Evolutionary conservation across 2,329 filamentous ascomycete genomes (phyloP), one percentile per base, ranked within the genome.

Genomic region (Beauveria sp.): DNA sequence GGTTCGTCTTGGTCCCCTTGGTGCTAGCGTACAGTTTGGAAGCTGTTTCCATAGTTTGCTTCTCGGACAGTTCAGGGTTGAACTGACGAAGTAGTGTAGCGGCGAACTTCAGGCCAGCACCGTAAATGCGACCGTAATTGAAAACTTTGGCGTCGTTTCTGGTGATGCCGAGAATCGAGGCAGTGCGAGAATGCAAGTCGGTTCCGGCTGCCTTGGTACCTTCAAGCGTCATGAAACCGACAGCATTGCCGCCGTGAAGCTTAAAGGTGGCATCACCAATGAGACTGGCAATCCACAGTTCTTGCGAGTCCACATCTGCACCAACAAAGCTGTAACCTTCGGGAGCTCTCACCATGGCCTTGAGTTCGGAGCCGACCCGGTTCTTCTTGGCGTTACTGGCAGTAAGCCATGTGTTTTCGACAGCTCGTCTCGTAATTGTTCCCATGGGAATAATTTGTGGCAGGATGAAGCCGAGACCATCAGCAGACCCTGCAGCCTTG

Each of bases 151-250:
- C 95, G 69, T 97, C 87, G 69, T 97, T 97, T 64, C 95, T 85
- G 2, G 91, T 96, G 64, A 99, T 99, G 7, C 93, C 93, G 2
- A 99, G 75, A 62, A 99, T 99, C 6, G 83, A 82, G 1, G 95
- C 96, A 30, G 95, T 99, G 38, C 93, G 90, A 7, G 93, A 97
- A 74, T 99, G 93, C 61, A 98, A 77, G 73, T 99, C 93, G 0
- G 93, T 99, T 4, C 93, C 93, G 3, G 90, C 91, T 6, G 91
- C 87, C 75, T 99, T 98, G 55, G 91, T 95, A 16, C 95, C 93
- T 76, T 99, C 96, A 1, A 99, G 80, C 0, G 95, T 99, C 96
- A 99, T 99, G 78, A 99, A 99, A 0, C 96, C 95, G 62, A 99
- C 90, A 1, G 96, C 95, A 71, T 97, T 98, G 58, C 95, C 96